phyloP scores from a whole-genome alignment of 495 filamentous ascomycete species.

The Monascus purpureus region DNA sequence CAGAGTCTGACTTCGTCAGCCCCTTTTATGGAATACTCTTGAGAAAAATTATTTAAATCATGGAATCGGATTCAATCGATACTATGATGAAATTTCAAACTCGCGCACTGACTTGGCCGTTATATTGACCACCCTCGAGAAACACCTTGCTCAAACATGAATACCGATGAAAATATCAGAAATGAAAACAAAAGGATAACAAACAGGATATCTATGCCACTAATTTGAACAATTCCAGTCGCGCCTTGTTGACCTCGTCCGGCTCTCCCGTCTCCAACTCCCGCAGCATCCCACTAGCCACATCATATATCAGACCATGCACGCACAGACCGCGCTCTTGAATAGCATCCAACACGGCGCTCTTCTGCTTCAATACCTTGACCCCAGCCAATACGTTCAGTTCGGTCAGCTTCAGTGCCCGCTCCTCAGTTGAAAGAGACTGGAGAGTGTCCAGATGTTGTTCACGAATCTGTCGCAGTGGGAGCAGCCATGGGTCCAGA shows the following conservation, averaged over 20 bases:
- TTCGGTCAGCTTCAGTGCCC: slow-evolving; percentile 44
- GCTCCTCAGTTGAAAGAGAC: slow-evolving; percentile 35
- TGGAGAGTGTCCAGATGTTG: slow-evolving; percentile 24
- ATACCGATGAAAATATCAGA: too few relatives aligned
- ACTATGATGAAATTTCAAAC: too few relatives aligned
- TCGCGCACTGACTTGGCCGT: too few relatives aligned
- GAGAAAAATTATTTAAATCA: too few relatives aligned
- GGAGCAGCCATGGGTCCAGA: slow-evolving; percentile 66
- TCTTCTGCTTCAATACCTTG: slow-evolving; percentile 45
- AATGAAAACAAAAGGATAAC: too few relatives aligned
- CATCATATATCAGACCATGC: slow-evolving; percentile 58
- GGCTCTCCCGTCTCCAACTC: slow-evolving; percentile 38
- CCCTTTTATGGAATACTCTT: too few relatives aligned
- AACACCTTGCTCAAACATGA: too few relatives aligned
- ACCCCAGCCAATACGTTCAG: slow-evolving; percentile 57
- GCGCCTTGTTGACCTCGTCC: slow-evolving; percentile 21
- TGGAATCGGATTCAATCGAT: too few relatives aligned
- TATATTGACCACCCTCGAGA: too few relatives aligned
- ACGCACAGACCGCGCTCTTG: slow-evolving; percentile 55
- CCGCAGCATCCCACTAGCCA: slow-evolving; percentile 42
- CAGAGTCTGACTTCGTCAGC: too few relatives aligned
- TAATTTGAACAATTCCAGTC: slow-evolving; percentile 26
- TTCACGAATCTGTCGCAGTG: slow-evolving; percentile 51
- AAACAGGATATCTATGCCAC: too few relatives aligned
- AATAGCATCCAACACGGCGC: slow-evolving; percentile 48